Evolutionary conservation across 805 yeast species (phyloP).

Genomic region (Lipomyces oligophaga): DNA sequence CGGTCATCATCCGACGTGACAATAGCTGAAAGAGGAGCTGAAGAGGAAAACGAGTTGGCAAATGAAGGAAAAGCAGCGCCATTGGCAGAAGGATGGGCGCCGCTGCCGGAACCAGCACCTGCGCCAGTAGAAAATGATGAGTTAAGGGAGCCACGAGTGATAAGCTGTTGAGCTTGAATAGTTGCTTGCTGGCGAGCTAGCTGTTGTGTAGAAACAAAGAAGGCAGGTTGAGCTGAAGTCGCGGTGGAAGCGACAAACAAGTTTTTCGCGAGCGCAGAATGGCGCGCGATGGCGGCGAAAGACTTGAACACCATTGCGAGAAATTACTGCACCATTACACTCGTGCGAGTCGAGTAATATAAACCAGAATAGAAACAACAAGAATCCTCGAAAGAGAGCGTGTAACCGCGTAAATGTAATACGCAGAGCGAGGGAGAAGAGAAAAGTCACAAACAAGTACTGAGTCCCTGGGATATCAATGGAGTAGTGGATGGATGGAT

Average conservation of each 20-base stretch:
- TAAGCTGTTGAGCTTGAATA: conserved; percentile 35
- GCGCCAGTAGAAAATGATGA: conserved; percentile 20
- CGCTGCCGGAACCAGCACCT: conserved; percentile 5
- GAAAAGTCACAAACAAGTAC: no score
- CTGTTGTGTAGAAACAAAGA: conserved; percentile 42
- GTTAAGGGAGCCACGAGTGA: conserved; percentile 17
- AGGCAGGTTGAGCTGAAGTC: conserved; percentile 37
- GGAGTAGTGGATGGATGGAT: no score
- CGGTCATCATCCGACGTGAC: conserved; percentile 25
- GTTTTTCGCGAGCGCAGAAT: conserved; percentile 41
- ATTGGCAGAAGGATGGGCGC: conserved; percentile 21
- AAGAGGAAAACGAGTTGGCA: conserved; percentile 12
- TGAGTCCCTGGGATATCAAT: no score
- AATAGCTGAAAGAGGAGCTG: conserved; percentile 17
- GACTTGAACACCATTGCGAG: conserved; percentile 40
- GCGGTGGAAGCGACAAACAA: conserved; percentile 37
- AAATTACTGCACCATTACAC: no score
- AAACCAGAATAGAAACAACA: no score
- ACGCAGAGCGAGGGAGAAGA: no score
- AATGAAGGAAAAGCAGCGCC: conserved; percentile 26
- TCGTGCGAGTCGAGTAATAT: no score
- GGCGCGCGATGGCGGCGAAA: conserved; percentile 38
- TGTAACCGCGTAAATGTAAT: no score
- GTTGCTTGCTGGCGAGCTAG: conserved; percentile 38
- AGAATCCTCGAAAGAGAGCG: no score